Base-by-base conservation (phyloP, 352 stramenopile genomes). In the Pythium oligandrum region DNA sequence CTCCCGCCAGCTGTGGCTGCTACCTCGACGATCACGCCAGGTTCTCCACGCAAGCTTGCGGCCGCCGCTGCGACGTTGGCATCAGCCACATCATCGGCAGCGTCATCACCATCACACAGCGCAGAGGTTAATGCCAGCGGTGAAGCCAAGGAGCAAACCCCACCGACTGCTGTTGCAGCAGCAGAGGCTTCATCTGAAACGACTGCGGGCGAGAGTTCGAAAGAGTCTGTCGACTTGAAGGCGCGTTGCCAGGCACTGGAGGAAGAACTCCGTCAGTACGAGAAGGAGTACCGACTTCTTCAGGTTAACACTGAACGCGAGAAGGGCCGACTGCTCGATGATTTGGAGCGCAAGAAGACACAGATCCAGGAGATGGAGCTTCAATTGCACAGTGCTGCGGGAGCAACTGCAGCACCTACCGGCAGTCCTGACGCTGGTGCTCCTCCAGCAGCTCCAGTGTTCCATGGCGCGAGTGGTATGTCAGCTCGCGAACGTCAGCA, bases 401-500 rank as follows among this genome's bases (percentile, higher is more conserved):
- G 45, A 10, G 26, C 12, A 8, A 51, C 35, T 33, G 44, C 48
- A n/a, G 35, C 53, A 10, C 35, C 53, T 38, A 8, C 38, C 7
- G 17, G 17, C 17, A 26, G 17, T 26, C 17, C 17, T 26, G 35
- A 9, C 7, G 50, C 43, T 35, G 59, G 50, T 26, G 37, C 26
- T 4, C 32, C 12, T 17, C 8, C 39, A 3, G 49, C 42, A 8
- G 45, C 31, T 36, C n/a, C 4, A 7, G 45, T 51, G 0, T 61
- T 68, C n/a, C 55, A 55, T 4, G 56, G 61, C n/a, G 68, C 59
- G 10, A 88, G 71, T 55, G 78, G 75, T 5, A 90, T 88, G 80
- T 88, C 80, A 31, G 75, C 70, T 30, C 80, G 81, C 10, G 87
- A 96, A 55, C 72, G 82, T 2, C 81, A 93, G 60, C 80, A 96